Evolutionary conservation across 768 basidiomycete species (phyloP), one percentile per base, ranked within the genome.

Genomic region (Termitomyces bulborhizus): DNA sequence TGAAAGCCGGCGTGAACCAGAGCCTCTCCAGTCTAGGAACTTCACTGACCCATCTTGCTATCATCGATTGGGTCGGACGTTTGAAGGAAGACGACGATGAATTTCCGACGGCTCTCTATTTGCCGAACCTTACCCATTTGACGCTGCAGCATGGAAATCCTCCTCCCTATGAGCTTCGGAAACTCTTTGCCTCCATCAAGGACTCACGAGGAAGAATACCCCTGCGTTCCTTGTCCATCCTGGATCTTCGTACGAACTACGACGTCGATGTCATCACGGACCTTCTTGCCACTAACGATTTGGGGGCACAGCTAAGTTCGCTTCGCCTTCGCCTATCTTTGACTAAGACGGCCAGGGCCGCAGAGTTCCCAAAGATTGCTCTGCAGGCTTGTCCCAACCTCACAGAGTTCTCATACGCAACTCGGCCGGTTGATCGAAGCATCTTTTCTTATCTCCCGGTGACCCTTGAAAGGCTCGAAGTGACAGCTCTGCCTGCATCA

Each of bases 351-450:
- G 18, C 37, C 7, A 50, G 31, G 39, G 49, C 55, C 12, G 44
- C 49, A 27, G 49, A 51, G 18, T 51, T 51, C 37, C 49, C 55
- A 3, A 56, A 56, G 21, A 21, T 56, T 7, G 49, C 51, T 31
- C 21, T 56, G 1, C 43, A 56, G 21, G 47, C 43, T 4, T 56
- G 55, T 34, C 55, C 55, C 21, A 51, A 56, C 24, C 37, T 56
- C 3, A 51, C 45, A n/a, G 55, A 56, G 16, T 56, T 56, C 36
- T 56, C 55, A 8, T 56, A 56, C 6, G 55, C 49, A 21, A 56
- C 49, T 32, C 49, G 49, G 21, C 49, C 49, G 12, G 44, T 46
- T 15, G 44, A 56, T 6, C 40, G 36, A 46, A 50, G 44, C 3
- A 51, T 56, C 11, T 51, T 56, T 40, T 51, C 49, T 4, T 56